Conservation (phyloP, 768 basidiomycete species). For the Leccinum rimulosum region DNA sequence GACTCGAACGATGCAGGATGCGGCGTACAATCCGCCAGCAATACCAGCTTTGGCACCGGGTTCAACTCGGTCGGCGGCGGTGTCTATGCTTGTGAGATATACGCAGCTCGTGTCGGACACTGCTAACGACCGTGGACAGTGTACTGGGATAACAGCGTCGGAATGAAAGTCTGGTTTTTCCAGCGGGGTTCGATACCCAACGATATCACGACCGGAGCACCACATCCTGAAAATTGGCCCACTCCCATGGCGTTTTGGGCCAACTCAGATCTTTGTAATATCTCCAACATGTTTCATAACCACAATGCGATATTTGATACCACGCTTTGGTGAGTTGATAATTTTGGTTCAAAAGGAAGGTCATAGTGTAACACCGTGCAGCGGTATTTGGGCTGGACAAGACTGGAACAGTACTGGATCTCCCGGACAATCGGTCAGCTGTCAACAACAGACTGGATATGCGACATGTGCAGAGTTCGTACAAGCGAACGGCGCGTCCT, state of each 20-base stretch:
- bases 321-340: constrained; percentile 61
- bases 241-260: constrained; percentile 78
- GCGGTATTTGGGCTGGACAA: constrained; percentile 86
- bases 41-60: constrained; percentile 70
- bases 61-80: constrained; percentile 86
- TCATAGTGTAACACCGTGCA: constrained; percentile 25
- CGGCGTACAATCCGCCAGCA: constrained; percentile 61
- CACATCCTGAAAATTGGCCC: constrained; percentile 76
- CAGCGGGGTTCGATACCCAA: constrained; percentile 66
- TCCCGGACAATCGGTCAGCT: constrained; percentile 84
- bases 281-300: constrained; percentile 73
- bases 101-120: neutral
- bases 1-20: constrained; percentile 80
- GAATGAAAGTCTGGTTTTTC: constrained; percentile 84
- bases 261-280: constrained; percentile 62
- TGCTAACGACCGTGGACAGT: constrained; percentile 7
- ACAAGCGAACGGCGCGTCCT: constrained; percentile 63
- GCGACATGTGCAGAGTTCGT: constrained; percentile 81
- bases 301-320: constrained; percentile 84
- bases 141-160: constrained; percentile 51
- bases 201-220: constrained; percentile 71
- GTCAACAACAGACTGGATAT: constrained; percentile 78
- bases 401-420: constrained; percentile 74
- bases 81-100: constrained; percentile 70
- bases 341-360: neutral